Conservation (phyloP, 2,329 filamentous ascomycete genomes). For the Epichloe typhina region DNA sequence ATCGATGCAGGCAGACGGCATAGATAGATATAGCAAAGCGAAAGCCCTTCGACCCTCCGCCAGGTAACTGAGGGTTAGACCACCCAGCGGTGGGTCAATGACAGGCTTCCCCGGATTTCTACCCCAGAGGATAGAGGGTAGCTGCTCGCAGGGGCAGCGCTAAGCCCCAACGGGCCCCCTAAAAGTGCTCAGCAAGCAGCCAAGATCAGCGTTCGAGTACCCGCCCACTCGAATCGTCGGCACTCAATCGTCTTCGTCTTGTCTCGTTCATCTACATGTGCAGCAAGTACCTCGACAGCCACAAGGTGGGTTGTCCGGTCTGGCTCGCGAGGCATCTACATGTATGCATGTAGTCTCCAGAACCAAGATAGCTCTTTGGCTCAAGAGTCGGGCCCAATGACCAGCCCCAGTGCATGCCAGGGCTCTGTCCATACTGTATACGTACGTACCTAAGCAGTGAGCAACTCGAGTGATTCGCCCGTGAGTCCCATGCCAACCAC, state of each 20-base stretch:
- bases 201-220: background rate
- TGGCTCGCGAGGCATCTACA: too few species aligned
- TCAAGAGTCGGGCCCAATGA: background rate
- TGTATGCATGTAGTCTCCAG: too few species aligned
- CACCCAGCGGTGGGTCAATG: conserved; percentile 8
- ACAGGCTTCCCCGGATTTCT: conserved; percentile 15
- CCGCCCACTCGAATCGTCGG: background rate
- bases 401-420: background rate
- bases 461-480: background rate
- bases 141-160: conserved; percentile 7
- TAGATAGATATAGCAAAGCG: background rate
- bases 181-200: background rate
- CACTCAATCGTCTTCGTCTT: background rate
- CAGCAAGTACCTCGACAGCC: too few species aligned
- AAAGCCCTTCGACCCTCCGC: background rate
- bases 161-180: background rate
- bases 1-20: background rate
- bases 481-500: background rate
- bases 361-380: background rate
- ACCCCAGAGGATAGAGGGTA: conserved; percentile 9
- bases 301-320: too few species aligned
- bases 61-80: background rate
- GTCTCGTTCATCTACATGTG: background rate
- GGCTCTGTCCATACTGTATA: background rate
- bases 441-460: background rate